Evolutionary conservation across 1,139 yeast genomes (phyloP).

Genomic region (Scheffersomyces quercinus): DNA sequence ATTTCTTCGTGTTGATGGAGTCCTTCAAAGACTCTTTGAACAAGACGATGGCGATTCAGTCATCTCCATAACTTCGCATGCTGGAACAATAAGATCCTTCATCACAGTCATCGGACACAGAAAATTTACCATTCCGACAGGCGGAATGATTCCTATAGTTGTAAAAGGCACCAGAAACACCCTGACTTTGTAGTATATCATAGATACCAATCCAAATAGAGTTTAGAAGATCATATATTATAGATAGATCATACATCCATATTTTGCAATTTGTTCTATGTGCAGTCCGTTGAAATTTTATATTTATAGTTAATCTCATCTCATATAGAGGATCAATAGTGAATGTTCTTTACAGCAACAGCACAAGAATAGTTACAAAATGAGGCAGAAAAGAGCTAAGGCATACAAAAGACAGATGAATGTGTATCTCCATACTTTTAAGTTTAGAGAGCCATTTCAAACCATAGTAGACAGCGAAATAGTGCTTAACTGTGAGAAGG

Average conservation of each 20-base stretch:
- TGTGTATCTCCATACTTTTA: slow-evolving; percentile 79
- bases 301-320: slow-evolving; percentile 1
- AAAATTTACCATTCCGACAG: slow-evolving; percentile 57
- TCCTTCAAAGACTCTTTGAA: slow-evolving; percentile 53
- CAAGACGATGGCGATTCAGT: slow-evolving; percentile 34
- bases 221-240: too few relatives aligned
- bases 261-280: neutral
- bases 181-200: too few relatives aligned
- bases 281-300: slow-evolving; percentile 2
- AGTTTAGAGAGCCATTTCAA: slow-evolving; percentile 93
- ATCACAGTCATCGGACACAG: slow-evolving; percentile 56
- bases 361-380: slow-evolving; percentile 22
- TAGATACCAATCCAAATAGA: too few relatives aligned
- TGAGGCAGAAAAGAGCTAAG: slow-evolving; percentile 97
- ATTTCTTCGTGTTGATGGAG: slow-evolving; percentile 47
- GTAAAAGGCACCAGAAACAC: slow-evolving; percentile 38
- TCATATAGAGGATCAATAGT: slow-evolving; percentile 5
- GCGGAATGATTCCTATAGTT: slow-evolving; percentile 66
- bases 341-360: neutral
- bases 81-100: slow-evolving; percentile 59
- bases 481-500: slow-evolving; percentile 61
- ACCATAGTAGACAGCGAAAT: slow-evolving; percentile 81
- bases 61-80: slow-evolving; percentile 59
- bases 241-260: too few relatives aligned
- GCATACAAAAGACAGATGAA: slow-evolving; percentile 91